Conservation (phyloP, 2,329 filamentous ascomycete species). For the Rugonectria rugulosa region DNA sequence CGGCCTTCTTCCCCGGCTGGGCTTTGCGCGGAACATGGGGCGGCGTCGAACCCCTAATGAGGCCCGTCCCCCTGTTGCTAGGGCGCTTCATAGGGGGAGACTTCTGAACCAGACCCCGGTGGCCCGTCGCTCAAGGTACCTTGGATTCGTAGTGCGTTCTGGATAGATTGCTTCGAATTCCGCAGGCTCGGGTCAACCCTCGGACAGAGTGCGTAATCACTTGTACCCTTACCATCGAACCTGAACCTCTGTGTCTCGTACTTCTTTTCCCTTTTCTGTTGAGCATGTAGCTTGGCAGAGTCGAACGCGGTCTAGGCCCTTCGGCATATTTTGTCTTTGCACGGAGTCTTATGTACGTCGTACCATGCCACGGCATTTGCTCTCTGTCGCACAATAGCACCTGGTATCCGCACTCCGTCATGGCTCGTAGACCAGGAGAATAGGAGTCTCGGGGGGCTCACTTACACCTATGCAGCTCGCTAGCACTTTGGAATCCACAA, state of each 20-base stretch:
- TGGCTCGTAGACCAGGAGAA: too few relatives aligned
- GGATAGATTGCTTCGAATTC: slow-evolving; percentile 28
- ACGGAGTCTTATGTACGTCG: too few relatives aligned
- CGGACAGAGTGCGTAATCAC: slow-evolving; percentile 19
- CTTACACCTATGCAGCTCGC: not conserved
- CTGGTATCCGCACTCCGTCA: too few relatives aligned
- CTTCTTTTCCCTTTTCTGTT: slow-evolving; percentile 7
- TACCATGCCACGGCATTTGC: not conserved
- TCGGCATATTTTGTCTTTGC: too few relatives aligned
- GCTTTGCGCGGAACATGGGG: slow-evolving; percentile 21
- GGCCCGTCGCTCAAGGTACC: slow-evolving; percentile 1
- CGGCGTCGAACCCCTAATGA: slow-evolving; percentile 17
- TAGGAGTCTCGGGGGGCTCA: not conserved
- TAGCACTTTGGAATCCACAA: not conserved
- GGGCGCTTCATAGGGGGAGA: not conserved
- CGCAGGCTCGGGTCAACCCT: slow-evolving; percentile 28
- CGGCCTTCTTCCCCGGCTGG: slow-evolving; percentile 15
- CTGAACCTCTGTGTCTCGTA: not conserved
- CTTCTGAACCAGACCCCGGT: slow-evolving; percentile 13
- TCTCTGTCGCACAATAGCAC: too few relatives aligned
- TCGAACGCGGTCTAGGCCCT: slow-evolving; percentile 11
- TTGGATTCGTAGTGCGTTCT: slow-evolving; percentile 18
- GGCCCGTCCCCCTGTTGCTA: slow-evolving; percentile 14
- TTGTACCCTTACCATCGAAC: slow-evolving; percentile 3
- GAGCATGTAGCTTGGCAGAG: slow-evolving; percentile 16